A percentile compares a stretch with the other conserved stretches of the same genome.
Conservation (phyloP, 495 filamentous ascomycete species). For the Penicillium subrubescens region DNA sequence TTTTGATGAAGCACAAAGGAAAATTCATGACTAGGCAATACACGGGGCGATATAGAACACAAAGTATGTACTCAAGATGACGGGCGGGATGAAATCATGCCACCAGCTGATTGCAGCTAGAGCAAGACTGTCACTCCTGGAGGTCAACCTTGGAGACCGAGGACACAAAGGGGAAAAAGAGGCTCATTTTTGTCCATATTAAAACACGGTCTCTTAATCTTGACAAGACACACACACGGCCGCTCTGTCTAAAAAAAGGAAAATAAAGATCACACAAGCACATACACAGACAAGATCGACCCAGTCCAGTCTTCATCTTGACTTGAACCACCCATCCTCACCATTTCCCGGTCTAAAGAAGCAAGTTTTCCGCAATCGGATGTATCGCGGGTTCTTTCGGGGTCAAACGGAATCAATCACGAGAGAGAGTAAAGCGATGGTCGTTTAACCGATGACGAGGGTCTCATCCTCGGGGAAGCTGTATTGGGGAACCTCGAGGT, state of each 20-base stretch:
- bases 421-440: conserved; percentile 6
- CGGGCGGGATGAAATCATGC: conserved; percentile 13
- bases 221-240: conserved; percentile 44
- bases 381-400: background rate
- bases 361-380: conserved; percentile 9
- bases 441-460: conserved; percentile 74
- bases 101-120: conserved; percentile 2
- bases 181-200: conserved; percentile 51
- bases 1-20: conserved; percentile 26
- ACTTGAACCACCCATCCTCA: conserved; percentile 16
- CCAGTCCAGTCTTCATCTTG: conserved; percentile 21
- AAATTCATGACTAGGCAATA: conserved; percentile 39
- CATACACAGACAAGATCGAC: conserved; percentile 35
- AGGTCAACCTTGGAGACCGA: conserved; percentile 25
- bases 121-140: conserved; percentile 16
- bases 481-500: conserved; percentile 93
- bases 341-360: conserved; percentile 26
- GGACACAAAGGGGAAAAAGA: conserved; percentile 30
- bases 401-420: conserved; percentile 15
- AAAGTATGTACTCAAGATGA: conserved; percentile 37
- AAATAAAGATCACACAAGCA: conserved; percentile 32
- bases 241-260: conserved; percentile 45
- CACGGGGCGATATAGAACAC: conserved; percentile 35
- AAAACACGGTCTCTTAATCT: conserved; percentile 52
- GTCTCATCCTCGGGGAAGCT: conserved; percentile 78